Evolutionary conservation across 2,329 filamentous ascomycete species (phyloP).

Genomic region (Epichloe festucae): DNA sequence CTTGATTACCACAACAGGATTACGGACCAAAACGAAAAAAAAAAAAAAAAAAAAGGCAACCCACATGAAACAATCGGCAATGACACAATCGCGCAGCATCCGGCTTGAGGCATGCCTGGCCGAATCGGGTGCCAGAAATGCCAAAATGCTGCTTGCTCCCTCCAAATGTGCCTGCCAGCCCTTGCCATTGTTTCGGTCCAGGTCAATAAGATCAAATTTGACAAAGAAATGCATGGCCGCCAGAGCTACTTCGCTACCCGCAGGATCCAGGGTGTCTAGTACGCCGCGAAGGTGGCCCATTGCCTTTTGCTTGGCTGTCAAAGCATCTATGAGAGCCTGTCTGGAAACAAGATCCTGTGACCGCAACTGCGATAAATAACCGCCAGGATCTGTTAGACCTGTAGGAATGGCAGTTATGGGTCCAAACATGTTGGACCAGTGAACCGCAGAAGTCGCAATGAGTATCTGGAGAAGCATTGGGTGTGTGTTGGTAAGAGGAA

Average conservation of each 20-base stretch:
- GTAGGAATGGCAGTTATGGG: constrained; percentile 19
- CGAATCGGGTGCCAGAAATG: constrained; percentile 19
- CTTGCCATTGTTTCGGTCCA: constrained; percentile 27
- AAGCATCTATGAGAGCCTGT: constrained; percentile 31
- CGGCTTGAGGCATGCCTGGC: constrained; percentile 17
- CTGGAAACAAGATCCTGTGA: constrained; percentile 25
- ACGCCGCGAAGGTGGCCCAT: constrained; percentile 29
- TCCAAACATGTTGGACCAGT: constrained; percentile 32
- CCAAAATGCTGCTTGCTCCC: constrained; percentile 29
- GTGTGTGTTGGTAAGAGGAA: constrained; percentile 32
- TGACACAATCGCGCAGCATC: constrained; percentile 30
- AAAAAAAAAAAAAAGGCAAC: constrained; percentile 8
- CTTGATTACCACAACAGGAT: too few species aligned
- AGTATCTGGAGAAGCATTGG: constrained; percentile 35
- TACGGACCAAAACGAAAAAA: not conserved
- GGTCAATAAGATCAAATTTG: constrained; percentile 37
- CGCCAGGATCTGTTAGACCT: constrained; percentile 21
- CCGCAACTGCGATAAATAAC: constrained; percentile 23
- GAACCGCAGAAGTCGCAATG: constrained; percentile 35
- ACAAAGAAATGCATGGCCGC: constrained; percentile 38
- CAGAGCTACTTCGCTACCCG: constrained; percentile 32
- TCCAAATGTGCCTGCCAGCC: constrained; percentile 34
- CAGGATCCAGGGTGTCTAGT: constrained; percentile 25
- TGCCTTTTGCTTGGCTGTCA: constrained; percentile 33
- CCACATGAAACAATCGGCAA: constrained; percentile 35